Evolutionary conservation across 768 basidiomycete species (phyloP).

Genomic region (Trametes gibbosa): DNA sequence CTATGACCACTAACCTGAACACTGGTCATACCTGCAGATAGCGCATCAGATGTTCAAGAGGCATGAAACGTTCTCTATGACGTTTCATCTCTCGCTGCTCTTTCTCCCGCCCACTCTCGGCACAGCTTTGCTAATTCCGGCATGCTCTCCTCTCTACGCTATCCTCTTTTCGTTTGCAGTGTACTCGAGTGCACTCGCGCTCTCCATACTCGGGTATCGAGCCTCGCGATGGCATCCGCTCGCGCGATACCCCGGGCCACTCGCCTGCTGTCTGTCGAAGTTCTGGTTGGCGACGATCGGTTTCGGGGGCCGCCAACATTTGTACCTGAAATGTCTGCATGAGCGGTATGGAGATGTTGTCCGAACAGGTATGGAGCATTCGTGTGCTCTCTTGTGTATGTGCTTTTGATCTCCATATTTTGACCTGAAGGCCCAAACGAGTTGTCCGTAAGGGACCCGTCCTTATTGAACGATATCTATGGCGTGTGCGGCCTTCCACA

Average conservation of each 20-base stretch:
- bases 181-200: neutral
- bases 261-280: conserved; percentile 28
- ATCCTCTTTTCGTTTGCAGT: neutral
- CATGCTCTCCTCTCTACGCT: neutral
- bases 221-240: conserved; percentile 19
- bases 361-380: conserved; percentile 31
- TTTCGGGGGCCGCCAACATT: conserved; percentile 30
- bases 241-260: conserved; percentile 23
- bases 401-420: neutral
- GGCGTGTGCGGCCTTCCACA: conserved; percentile 39
- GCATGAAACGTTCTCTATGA: neutral
- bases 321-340: conserved; percentile 31
- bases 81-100: neutral
- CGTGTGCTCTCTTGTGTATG: no score
- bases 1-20: no score
- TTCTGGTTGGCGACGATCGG: conserved; percentile 25
- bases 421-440: conserved; percentile 42
- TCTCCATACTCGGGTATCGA: conserved; percentile 10
- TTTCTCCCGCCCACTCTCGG: neutral
- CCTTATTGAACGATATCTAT: conserved; percentile 30
- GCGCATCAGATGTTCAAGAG: neutral
- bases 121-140: neutral
- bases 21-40: neutral
- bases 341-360: conserved; percentile 38
- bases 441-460: conserved; percentile 37